Base-by-base conservation (phyloP, 768 basidiomycete species). In the Leucocoprinus birnbaumii region DNA sequence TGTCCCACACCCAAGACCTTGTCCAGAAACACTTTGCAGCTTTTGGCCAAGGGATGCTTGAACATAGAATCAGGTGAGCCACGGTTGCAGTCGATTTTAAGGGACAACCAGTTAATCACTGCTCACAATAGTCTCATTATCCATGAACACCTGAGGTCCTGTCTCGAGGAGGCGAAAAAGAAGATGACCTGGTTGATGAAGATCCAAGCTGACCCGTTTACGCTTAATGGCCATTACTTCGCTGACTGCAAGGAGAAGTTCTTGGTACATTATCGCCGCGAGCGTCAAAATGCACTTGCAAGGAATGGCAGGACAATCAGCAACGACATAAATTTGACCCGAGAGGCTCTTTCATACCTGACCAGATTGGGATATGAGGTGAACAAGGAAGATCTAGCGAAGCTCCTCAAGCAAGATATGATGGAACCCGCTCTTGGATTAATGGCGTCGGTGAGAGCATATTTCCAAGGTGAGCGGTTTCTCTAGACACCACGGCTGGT, bases 391-490 rank as follows among this genome's bases (percentile, higher is more conserved):
- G 80, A 84, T 51, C 59, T 88, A 0, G 59, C 75, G 0, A 82
- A 74, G 59, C 61, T 88, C 0, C 70, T 84, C 2, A 76, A 80
- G 0, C 54, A 71, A 0, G 84, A 87, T 56, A 68, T 68, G 2
- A 77, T 75, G 72, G 84, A 83, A 35, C 74, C 78, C 0, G 83
- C 84, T 0, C 59, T 89, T 16, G 61, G 67, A 3, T 86, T 89
- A 61, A 89, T 90, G 86, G 85, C 85, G 0, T 78, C 83, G 53
- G 85, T 88, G 1, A 73, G 85, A 3, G 87, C 84, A 0, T 89
- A 89, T 59, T 89, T 89, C 65, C 85, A 89, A 75, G 87, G 89
- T 86, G 61, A 18, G 58, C 25, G 11, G 31, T 31, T 24, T 18
- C 38, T 13, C 7, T 4, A 21, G 42, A n/a, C n/a, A n/a, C n/a